Evolutionary conservation across 2,329 filamentous ascomycete genomes (phyloP), one percentile per base, ranked within the genome.

Genomic region (Claviceps sp.): DNA sequence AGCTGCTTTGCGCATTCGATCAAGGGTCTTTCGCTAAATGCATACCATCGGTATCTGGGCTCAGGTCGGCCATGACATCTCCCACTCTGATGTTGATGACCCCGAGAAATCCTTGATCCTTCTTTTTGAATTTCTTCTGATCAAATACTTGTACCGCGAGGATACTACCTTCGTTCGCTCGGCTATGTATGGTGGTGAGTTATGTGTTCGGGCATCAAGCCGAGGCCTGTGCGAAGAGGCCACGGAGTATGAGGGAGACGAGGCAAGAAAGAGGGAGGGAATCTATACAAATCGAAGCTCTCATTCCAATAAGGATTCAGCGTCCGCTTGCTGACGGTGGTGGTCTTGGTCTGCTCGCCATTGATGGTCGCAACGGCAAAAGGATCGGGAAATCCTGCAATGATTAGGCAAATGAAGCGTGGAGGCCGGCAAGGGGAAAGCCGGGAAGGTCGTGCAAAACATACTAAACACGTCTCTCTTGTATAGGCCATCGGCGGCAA

Each of bases 51-150:
- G 89, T 87, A 53, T 90, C 89, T 54, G 88, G 81, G 57, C 87
- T 84, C 58, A 98, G 74, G 66, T 96, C 91, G 30, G 66, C 65
- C 60, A 98, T 89, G 41, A 93, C 86, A 75, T 94, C 90, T 61
- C 93, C 93, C 59, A 98, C 85, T 54, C 90, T 85, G 61, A 98
- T 86, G 67, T 98, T 98, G 64, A 98, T 96, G 51, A 98, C 93
- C 53, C 93, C 93, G 6, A 98, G 77, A 65, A 98, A 98, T 8
- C 93, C 93, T 68, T 98, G 93, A 62, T 98, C 93, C 89, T 97
- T 98, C 81, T 98, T 98, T 78, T 98, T 98, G 74, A 98, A 98
- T 73, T 98, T 98, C 76, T 96, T 96, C 72, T 98, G 93, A 70
- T 98, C 93, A 66, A 98, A 98, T 52, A 98, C 95, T 67, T 98